Conservation (phyloP, 306 rosid species). For the Fagus crenata region DNA sequence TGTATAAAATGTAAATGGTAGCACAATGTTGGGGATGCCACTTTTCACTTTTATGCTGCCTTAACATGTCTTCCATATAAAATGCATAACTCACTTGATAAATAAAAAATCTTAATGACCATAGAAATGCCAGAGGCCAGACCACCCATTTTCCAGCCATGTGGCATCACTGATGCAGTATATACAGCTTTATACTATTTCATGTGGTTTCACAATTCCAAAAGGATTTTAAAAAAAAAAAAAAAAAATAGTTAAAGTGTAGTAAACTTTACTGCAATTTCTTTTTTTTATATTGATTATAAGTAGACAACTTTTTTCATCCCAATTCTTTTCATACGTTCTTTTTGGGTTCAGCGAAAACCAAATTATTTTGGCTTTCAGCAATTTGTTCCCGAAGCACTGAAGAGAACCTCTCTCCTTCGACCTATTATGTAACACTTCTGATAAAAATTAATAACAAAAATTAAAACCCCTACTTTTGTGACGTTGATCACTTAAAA, state of each 20-base stretch:
- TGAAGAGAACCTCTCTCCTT: background rate
- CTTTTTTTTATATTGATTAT: background rate
- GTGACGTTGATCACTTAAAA: background rate
- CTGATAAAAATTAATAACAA: background rate
- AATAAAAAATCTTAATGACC: constrained; percentile 6
- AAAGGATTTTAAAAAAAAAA: background rate
- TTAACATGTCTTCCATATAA: background rate
- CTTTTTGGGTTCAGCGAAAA: constrained; percentile 12
- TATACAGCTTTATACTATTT: background rate
- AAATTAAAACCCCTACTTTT: background rate
- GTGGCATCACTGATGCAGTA: constrained; percentile 2
- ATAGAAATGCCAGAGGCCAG: background rate
- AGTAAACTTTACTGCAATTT: background rate
- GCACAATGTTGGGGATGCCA: background rate
- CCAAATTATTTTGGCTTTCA: background rate
- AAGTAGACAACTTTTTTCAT: background rate
- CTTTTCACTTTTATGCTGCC: background rate
- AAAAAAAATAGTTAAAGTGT: background rate
- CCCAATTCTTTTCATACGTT: background rate
- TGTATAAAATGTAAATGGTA: background rate
- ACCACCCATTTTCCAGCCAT: background rate
- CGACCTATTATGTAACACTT: background rate
- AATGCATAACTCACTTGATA: constrained; percentile 10
- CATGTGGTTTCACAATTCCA: background rate
- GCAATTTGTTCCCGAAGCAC: background rate